Evolutionary conservation across 306 rosid genomes (phyloP).

Genomic region (Notholithocarpus densiflorus): DNA sequence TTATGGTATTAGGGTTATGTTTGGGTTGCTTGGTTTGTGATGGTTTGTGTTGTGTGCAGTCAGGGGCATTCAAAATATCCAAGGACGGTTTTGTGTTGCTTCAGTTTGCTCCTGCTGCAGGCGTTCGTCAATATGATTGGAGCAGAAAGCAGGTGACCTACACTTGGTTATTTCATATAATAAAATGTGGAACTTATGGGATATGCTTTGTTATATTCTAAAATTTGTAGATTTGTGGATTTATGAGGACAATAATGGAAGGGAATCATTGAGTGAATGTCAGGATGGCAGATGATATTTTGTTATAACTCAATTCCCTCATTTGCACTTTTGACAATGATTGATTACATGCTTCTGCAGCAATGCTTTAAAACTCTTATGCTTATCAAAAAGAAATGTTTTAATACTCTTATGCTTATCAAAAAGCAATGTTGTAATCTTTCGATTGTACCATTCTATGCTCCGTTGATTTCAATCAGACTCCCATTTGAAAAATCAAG

Average conservation of each 20-base stretch:
- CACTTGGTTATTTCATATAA: neutral
- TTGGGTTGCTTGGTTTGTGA: constrained; percentile 13
- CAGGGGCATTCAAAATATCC: constrained; percentile 85
- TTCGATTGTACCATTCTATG: neutral
- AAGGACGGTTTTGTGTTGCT: constrained; percentile 84
- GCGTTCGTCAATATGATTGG: constrained; percentile 81
- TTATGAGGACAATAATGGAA: neutral
- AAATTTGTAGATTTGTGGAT: neutral
- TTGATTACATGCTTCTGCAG: neutral
- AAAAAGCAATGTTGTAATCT: neutral
- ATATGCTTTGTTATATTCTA: neutral
- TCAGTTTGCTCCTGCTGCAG: constrained; percentile 88
- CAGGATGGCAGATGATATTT: neutral
- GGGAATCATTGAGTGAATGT: neutral
- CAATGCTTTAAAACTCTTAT: neutral
- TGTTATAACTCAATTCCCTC: neutral
- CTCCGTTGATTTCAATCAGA: neutral
- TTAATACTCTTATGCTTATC: neutral
- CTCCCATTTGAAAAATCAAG: neutral
- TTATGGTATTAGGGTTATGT: neutral
- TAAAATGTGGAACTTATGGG: neutral
- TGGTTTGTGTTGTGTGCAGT: constrained; percentile 44
- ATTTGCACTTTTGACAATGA: neutral
- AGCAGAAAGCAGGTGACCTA: constrained; percentile 73
- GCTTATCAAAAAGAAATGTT: neutral